Evolutionary conservation across 805 yeast species (phyloP).

Genomic region (Lipomyces oligophaga): DNA sequence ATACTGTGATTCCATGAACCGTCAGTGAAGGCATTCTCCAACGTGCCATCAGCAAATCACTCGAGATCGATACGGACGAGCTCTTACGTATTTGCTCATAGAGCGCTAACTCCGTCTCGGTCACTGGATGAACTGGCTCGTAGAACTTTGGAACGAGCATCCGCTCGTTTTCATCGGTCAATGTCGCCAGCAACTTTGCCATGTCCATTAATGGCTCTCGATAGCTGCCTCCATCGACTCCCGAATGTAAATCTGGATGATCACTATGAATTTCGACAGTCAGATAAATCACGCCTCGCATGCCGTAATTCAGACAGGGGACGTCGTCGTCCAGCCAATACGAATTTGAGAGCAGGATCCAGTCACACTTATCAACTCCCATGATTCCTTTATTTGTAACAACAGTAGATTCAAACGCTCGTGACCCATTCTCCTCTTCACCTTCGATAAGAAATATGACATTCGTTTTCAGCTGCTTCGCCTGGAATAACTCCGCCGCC

Average conservation of each 20-base stretch:
- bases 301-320: constrained; percentile 91
- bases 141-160: constrained; percentile 67
- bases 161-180: constrained; percentile 52
- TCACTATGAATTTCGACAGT: constrained; percentile 67
- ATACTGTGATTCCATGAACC: constrained; percentile 74
- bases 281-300: constrained; percentile 85
- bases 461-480: constrained; percentile 57
- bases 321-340: constrained; percentile 87
- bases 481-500: constrained; percentile 63
- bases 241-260: constrained; percentile 88
- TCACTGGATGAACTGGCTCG: constrained; percentile 58
- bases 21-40: constrained; percentile 93
- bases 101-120: constrained; percentile 53
- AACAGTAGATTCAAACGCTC: constrained; percentile 75
- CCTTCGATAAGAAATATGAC: constrained; percentile 87
- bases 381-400: constrained; percentile 47
- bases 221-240: constrained; percentile 90
- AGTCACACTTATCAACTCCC: constrained; percentile 54
- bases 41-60: constrained; percentile 58
- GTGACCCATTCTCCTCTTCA: constrained; percentile 91
- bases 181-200: constrained; percentile 62
- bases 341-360: constrained; percentile 85
- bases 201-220: constrained; percentile 88
- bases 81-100: constrained; percentile 58
- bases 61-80: constrained; percentile 34